Evolutionary conservation across 2,329 filamentous ascomycete species (phyloP), one percentile per base, ranked within the genome.

Genomic region (Pseudogymnoascus sp.): DNA sequence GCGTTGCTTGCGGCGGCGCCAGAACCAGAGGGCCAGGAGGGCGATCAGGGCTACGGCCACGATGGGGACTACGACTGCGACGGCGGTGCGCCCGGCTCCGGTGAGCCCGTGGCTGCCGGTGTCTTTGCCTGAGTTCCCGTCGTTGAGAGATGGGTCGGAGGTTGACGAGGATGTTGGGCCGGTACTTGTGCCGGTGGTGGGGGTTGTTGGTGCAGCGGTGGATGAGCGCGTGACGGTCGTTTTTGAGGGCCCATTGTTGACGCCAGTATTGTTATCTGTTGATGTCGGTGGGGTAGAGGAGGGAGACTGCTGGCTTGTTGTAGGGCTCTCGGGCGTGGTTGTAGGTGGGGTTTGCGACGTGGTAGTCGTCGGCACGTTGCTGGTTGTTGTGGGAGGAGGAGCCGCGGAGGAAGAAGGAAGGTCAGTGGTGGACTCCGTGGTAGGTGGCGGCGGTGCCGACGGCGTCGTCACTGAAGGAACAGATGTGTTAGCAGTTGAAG

Each of bases 61-160:
- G 60, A 99, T 93, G 4, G 95, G 95, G 1, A 98, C 90, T 5
- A 97, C 92, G 0, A 99, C 95, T 2, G 93, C 93, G 61, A 98
- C 87, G 6, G 95, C 93, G 67, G 96, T 96, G 69, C 85, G 93
- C 60, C 88, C 89, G 36, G 83, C 81, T 60, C 82, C 81, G 68
- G 74, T 79, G 6, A 93, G 77, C 1, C 84, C 83, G 5, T 77
- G 73, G n/a, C 73, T 70, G 43, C 66, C 51, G n/a, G 13, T 16
- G 10, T 69, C 71, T 3, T 34, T 41, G 19, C 57, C 36, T 62
- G 66, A 62, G 43, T 62, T 71, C 34, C 48, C 25, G 8, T 7
- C 21, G 60, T 68, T 65, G 19, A 71, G 64, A 16, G 70, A 65
- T 14, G 71, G 67, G 63, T 62, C 34, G 16, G 67, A 60, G 6